A percentile compares a stretch with the other conserved stretches of the same genome.
phyloP scores from a whole-genome alignment of 352 stramenopile species.

The Pythium utonaiense region DNA sequence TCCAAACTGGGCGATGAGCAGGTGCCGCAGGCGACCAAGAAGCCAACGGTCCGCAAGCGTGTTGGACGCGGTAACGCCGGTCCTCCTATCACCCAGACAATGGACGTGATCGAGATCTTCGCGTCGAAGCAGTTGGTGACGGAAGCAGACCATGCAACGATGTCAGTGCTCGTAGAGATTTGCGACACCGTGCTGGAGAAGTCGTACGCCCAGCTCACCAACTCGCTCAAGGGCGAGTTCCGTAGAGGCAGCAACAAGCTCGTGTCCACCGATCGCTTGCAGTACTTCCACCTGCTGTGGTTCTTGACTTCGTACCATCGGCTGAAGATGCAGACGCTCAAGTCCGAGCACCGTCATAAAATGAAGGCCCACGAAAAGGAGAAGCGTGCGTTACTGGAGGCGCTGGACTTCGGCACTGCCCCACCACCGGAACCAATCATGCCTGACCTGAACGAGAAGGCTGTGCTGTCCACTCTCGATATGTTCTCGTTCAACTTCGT shows the following conservation, averaged over 20 bases:
- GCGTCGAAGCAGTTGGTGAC: conserved; percentile 57
- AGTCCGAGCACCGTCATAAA: conserved; percentile 61
- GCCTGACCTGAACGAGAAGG: conserved; percentile 70
- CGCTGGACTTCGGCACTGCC: conserved; percentile 49
- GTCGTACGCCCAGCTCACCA: conserved; percentile 83
- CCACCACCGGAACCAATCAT: conserved; percentile 36
- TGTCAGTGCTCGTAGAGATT: conserved; percentile 64
- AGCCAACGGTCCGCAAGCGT: conserved; percentile 41
- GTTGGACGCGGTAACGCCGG: conserved; percentile 20
- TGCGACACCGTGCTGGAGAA: conserved; percentile 72
- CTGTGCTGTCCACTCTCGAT: conserved; percentile 79
- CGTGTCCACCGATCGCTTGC: conserved; percentile 77
- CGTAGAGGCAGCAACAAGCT: conserved; percentile 79
- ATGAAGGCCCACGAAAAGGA: conserved; percentile 53
- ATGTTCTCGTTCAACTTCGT: conserved; percentile 92
- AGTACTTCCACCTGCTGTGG: conserved; percentile 88
- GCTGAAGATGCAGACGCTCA: conserved; percentile 66
- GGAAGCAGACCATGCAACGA: conserved; percentile 59
- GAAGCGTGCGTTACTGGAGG: conserved; percentile 43
- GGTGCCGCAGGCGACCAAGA: conserved; percentile 67
- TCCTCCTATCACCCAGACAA: conserved; percentile 43
- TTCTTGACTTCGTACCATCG: conserved; percentile 84
- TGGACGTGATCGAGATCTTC: conserved; percentile 78
- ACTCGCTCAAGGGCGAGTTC: conserved; percentile 86
- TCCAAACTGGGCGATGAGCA: conserved; percentile 67